Base-by-base conservation (phyloP, 371 early-diverging fungal genomes). In the Mortierella sp. region DNA sequence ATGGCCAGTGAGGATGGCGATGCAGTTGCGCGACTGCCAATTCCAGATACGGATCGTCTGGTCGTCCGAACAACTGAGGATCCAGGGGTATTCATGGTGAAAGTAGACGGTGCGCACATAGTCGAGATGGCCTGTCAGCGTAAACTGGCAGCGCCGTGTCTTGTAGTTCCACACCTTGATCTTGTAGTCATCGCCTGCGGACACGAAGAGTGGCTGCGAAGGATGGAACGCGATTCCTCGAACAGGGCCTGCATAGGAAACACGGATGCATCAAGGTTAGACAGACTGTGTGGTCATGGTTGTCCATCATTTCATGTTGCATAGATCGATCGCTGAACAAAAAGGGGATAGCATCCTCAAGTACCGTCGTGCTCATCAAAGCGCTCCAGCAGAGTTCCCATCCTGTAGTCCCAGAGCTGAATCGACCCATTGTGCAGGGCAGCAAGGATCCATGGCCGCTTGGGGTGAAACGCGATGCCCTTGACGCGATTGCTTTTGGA, bases 111-210 rank as follows among this genome's bases (percentile, higher is more conserved):
- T 95, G 63, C 99, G 95, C 43, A 99, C 93, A 79, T 99, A 99
- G 79, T 99, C 99, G 64, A 97, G 82, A 82, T 99, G 99, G 27
- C 99, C 99, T 53, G 94, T 95, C 49, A 99, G 86, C 9, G 97
- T 97, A 70, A 96, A 96, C 16, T 96, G 83, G 78, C 98, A 97
- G 63, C 95, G 92, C 43, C 95, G 91, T 40, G 92, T 94, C 80
- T 98, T 98, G 87, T 97, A 96, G 84, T 97, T 97, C 98, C 99
- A 99, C n/a, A 99, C 94, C 79, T 98, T 97, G 78, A 99, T 95
- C 78, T 97, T 95, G 86, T 95, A 95, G 83, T 99, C 99, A 81
- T 99, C 99, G 60, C 99, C 99, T 41, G 96, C 99, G 44, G 96
- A 96, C 16, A 96, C 99, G 83, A 99, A 99, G 13, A 99, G 81